phyloP scores from a whole-genome alignment of 1,139 yeast genomes.

The Sugiyamaella novakii region DNA sequence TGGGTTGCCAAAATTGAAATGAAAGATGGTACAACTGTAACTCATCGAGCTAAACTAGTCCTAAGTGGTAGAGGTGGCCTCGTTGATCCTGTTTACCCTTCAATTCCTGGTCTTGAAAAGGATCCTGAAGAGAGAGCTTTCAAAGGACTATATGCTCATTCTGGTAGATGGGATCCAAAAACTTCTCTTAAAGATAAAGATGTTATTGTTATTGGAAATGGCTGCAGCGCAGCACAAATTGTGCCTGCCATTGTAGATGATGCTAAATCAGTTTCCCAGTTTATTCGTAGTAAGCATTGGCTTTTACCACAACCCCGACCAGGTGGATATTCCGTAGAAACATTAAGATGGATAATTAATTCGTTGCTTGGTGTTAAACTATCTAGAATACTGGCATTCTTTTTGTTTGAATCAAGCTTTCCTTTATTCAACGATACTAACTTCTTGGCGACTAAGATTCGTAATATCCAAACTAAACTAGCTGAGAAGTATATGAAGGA shows the following conservation, averaged over 20 bases:
- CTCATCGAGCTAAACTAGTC: constrained; percentile 20
- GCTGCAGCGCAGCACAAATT: constrained; percentile 49
- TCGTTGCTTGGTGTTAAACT: constrained; percentile 20
- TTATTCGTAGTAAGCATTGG: constrained; percentile 34
- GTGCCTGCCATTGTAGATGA: constrained; percentile 36
- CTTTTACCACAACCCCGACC: constrained; percentile 21
- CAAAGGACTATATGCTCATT: constrained; percentile 51
- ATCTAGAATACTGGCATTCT: constrained; percentile 12
- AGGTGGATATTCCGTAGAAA: constrained; percentile 3
- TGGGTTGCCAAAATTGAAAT: constrained; percentile 24
- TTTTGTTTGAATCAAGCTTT: constrained; percentile 11
- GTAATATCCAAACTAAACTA: constrained; percentile 18
- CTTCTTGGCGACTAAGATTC: constrained; percentile 26
- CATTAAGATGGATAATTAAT: constrained; percentile 21
- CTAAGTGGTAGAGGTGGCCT: constrained; percentile 26
- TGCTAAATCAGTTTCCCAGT: constrained; percentile 28
- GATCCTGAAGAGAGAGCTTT: constrained; percentile 31
- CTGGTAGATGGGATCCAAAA: constrained; percentile 49
- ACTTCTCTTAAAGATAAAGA: constrained; percentile 41
- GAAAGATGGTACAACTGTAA: constrained; percentile 11
- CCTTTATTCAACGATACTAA: constrained; percentile 26
- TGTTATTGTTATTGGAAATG: constrained; percentile 49
- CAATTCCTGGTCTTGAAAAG: constrained; percentile 35
- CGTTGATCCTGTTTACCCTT: constrained; percentile 21
- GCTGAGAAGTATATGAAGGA: constrained; percentile 27